These are phyloP conservation scores for Malus hybrid DNA, from an alignment of 331 rosid species.

Conservation along the genomic window DNA sequence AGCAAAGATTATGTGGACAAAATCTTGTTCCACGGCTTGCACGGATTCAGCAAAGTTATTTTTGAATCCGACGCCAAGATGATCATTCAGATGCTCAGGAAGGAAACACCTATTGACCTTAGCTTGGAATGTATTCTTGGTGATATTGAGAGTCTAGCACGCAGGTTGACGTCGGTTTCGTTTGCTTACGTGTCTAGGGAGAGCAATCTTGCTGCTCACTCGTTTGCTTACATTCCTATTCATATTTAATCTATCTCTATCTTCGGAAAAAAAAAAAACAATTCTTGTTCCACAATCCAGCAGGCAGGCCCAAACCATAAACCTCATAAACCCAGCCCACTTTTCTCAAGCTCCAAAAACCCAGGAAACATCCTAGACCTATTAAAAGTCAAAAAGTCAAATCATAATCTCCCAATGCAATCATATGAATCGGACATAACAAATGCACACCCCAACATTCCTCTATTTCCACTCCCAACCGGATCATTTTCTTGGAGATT, in stretches of 20 bases:
- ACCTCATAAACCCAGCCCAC: background rate
- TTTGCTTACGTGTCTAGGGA: too few relatives aligned
- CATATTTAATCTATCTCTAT: too few relatives aligned
- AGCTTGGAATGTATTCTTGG: too few relatives aligned
- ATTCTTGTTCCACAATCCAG: background rate
- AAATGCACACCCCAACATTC: background rate
- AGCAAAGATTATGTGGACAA: background rate
- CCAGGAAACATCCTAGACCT: background rate
- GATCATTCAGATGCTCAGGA: too few relatives aligned
- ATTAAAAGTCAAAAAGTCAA: background rate
- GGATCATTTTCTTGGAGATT: rapidly evolving
- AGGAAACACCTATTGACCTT: too few relatives aligned
- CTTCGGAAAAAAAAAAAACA: background rate
- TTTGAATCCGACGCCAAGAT: too few relatives aligned
- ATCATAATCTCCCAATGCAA: background rate
- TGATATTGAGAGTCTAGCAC: too few relatives aligned
- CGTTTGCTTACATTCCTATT: too few relatives aligned
- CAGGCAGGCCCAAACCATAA: background rate
- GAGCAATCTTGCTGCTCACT: too few relatives aligned
- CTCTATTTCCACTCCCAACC: background rate
- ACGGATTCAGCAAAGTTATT: too few relatives aligned
- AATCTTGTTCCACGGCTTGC: too few relatives aligned
- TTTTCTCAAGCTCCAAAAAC: background rate
- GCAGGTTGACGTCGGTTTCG: too few relatives aligned
- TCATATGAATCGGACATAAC: background rate